These are phyloP conservation scores for Massarina eburnea DNA, from an alignment of 2,329 filamentous ascomycete species.

Conservation along the genomic window DNA sequence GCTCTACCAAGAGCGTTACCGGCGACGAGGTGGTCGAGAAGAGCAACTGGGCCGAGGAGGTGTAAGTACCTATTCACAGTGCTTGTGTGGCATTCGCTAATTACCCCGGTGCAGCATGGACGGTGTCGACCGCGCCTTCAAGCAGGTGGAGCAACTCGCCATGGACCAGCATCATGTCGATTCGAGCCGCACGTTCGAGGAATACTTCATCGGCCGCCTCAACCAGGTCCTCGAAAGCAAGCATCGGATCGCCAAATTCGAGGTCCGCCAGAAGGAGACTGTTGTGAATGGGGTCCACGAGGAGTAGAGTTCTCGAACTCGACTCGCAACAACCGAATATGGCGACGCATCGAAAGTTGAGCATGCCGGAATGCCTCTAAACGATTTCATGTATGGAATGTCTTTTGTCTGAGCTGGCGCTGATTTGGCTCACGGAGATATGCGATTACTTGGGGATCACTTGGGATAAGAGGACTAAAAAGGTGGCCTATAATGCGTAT, in stretches of 20 bases:
- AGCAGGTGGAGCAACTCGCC: slow-evolving; percentile 37
- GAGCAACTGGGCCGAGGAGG: slow-evolving; percentile 38
- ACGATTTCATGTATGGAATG: not conserved
- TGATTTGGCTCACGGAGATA: not conserved
- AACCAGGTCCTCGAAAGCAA: slow-evolving; percentile 21
- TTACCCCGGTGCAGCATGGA: too few species aligned
- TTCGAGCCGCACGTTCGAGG: slow-evolving; percentile 17
- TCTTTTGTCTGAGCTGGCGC: not conserved
- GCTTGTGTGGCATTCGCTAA: too few species aligned
- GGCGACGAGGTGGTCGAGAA: slow-evolving; percentile 35
- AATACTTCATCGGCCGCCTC: slow-evolving; percentile 29
- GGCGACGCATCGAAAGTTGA: too few species aligned
- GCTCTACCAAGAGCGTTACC: slow-evolving; percentile 16
- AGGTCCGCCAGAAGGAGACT: slow-evolving; percentile 10
- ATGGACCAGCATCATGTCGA: slow-evolving; percentile 25
- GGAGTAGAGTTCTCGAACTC: not conserved
- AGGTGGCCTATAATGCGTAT: not conserved
- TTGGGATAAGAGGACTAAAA: too few species aligned
- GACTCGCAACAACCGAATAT: too few species aligned
- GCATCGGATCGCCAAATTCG: slow-evolving; percentile 20
- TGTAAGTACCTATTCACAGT: too few species aligned
- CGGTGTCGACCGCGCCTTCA: slow-evolving; percentile 20
- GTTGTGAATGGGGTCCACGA: too few species aligned
- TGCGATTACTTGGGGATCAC: not conserved
- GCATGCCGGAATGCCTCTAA: too few species aligned